Evolutionary conservation across 2,329 filamentous ascomycete genomes (phyloP), one percentile per base, ranked within the genome.

Genomic region (Diaporthe sp.): DNA sequence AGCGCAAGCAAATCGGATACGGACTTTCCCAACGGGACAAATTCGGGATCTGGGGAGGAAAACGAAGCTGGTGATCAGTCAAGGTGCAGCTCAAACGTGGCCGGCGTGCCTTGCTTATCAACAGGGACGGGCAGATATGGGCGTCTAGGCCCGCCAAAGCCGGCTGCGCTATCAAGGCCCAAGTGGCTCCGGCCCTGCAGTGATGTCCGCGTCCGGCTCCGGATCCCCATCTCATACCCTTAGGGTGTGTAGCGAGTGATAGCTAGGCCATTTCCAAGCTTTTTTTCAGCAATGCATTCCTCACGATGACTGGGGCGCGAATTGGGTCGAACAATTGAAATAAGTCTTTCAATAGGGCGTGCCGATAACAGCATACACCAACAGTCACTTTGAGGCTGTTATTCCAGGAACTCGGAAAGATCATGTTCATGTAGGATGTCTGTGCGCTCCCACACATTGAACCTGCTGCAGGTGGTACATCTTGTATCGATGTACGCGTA

Each of bases 41-140:
- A 28, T 53, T 70, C 65, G 49, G 65, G 49, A 70, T 70, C 13
- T 55, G 34, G 22, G 63, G 65, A n/a, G 31, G 12, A n/a, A 4
- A 3, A 22, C 1, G 49, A 42, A 37, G 49, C 9, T 55, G 65
- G 49, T 42, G n/a, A 42, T 42, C 47, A 20, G n/a, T 70, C 34
- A 42, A 70, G 34, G 4, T 42, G 2, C n/a, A 42, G 65, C 34
- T 70, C n/a, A 55, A 28, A 31, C 22, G 49, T 42, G 49, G 49
- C 15, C 17, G n/a, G n/a, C 22, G 31, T 25, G 22, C 22, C 49
- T 57, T 53, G 22, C 65, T 70, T 70, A 55, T 70, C 65, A 39
- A 31, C n/a, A 42, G 10, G 13, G 47, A 20, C 31, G n/a, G 65
- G 65, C n/a, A 55, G 34, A 70, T 9, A 49, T 55, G 39, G n/a